Evolutionary conservation across 2,329 filamentous ascomycete species (phyloP).

Genomic region (Talaromyces atroroseus): DNA sequence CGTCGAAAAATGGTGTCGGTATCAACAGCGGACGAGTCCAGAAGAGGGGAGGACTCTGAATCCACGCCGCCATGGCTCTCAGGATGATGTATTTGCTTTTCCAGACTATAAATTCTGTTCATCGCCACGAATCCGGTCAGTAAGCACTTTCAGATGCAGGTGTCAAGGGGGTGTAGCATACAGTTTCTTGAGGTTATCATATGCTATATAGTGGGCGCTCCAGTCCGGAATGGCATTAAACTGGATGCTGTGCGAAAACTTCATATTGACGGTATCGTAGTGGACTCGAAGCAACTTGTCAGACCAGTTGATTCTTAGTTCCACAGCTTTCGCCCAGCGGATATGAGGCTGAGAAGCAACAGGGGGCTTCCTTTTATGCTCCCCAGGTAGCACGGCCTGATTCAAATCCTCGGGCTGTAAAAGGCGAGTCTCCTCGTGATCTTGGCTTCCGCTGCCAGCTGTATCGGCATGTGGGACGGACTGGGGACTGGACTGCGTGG

Average conservation of each 20-base stretch:
- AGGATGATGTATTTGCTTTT: conserved; percentile 69
- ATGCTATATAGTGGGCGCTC: conserved; percentile 96
- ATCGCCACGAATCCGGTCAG: conserved; percentile 1
- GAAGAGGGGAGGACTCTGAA: conserved; percentile 77
- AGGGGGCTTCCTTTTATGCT: background rate
- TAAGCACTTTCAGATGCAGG: background rate
- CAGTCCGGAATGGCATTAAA: conserved; percentile 99
- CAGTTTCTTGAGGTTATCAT: conserved; percentile 99
- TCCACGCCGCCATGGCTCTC: conserved; percentile 54
- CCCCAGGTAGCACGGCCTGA: background rate
- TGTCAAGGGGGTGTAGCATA: conserved; percentile 42
- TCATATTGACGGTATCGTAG: conserved; percentile 71
- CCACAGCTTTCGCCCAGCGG: conserved; percentile 32
- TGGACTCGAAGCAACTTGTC: background rate
- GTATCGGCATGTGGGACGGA: conserved; percentile 11
- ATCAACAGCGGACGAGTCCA: conserved; percentile 55
- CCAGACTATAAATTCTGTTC: conserved; percentile 82
- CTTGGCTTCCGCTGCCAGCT: conserved; percentile 3
- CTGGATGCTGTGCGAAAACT: conserved; percentile 99
- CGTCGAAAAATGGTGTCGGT: conserved; percentile 76
- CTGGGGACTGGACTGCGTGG: background rate
- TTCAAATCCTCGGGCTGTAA: background rate
- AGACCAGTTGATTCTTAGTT: conserved; percentile 2
- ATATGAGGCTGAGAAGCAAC: conserved; percentile 15
- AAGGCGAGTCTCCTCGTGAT: conserved; percentile 8